Evolutionary conservation across 2,329 filamentous ascomycete genomes (phyloP), one percentile per base, ranked within the genome.

Genomic region (Alternaria postmessia): DNA sequence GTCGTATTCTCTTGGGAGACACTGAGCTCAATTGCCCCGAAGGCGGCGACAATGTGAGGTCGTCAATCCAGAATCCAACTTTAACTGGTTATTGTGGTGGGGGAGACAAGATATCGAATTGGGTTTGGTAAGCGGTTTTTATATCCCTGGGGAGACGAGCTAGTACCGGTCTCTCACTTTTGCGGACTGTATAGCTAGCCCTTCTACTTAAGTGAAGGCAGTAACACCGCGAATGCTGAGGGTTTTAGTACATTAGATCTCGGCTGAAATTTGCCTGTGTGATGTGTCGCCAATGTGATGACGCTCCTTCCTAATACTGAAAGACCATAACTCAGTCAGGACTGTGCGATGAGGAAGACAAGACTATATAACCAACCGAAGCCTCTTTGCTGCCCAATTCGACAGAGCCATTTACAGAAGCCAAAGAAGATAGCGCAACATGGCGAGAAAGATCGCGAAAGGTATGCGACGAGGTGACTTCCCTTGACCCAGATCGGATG

Each of bases 91-190:
- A 20, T 9, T 12, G 52, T 18, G 26, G 44, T 26, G 24, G 7
- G 20, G 3, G n/a, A 41, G 32, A 46, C 22, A 44, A 34, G 11
- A 34, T 0, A n/a, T 8, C 22, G n/a, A 30, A 28, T n/a, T 6
- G 3, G 7, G 18, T 38, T 46, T 12, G 6, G 8, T 12, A 38
- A 38, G 16, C 34, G 14, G 18, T 28, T 55, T 51, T 44, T 39
- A 51, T 55, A 32, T 22, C 43, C 36, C 7, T n/a, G 14, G 22
- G 32, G n/a, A 30, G 28, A 36, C 44, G 32, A 22, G 39, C 46
- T 39, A 51, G 44, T 36, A 30, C 11, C 22, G 1, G 26, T 41
- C 46, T 59, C 16, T 59, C 46, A 59, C 57, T 20, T 11, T 44
- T 11, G 39, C 16, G 24, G 20, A 16, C 22, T 6, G 1, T 24